Evolutionary conservation across 345 rosid species (phyloP).

Genomic region (Populus alba): DNA sequence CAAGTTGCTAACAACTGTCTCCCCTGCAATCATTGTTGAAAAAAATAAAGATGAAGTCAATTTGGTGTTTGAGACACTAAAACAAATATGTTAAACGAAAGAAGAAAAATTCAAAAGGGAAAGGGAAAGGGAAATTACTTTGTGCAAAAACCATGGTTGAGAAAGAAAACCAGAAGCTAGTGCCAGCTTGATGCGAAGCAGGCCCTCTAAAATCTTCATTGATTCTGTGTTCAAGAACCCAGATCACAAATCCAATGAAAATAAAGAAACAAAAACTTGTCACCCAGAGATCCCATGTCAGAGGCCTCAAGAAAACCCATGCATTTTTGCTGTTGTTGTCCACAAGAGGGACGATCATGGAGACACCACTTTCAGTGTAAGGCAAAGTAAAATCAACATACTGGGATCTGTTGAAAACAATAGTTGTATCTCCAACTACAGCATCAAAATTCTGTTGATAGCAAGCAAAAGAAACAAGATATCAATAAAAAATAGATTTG

Average conservation of each 20-base stretch:
- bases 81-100: no score
- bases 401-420: conserved; percentile 42
- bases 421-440: conserved; percentile 64
- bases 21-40: conserved; percentile 34
- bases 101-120: no score
- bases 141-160: conserved; percentile 55
- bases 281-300: conserved; percentile 59
- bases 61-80: not conserved
- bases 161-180: conserved; percentile 68
- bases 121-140: not conserved
- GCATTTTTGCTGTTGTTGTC: conserved; percentile 36
- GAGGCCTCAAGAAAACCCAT: conserved; percentile 63
- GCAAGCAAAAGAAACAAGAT: no score
- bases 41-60: not conserved
- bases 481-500: no score
- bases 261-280: conserved; percentile 14
- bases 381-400: conserved; percentile 39
- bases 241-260: conserved; percentile 51
- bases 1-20: conserved; percentile 48
- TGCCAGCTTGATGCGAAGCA: conserved; percentile 37
- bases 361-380: conserved; percentile 57
- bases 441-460: conserved; percentile 45
- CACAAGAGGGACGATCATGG: conserved; percentile 54
- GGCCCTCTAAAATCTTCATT: conserved; percentile 62
- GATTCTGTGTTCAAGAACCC: conserved; percentile 62